Percentiles rank a stretch among this genome's conserved stretches.
Conservation (phyloP, 2,329 filamentous ascomycete genomes). For the Xylariomycetidae sp. region DNA sequence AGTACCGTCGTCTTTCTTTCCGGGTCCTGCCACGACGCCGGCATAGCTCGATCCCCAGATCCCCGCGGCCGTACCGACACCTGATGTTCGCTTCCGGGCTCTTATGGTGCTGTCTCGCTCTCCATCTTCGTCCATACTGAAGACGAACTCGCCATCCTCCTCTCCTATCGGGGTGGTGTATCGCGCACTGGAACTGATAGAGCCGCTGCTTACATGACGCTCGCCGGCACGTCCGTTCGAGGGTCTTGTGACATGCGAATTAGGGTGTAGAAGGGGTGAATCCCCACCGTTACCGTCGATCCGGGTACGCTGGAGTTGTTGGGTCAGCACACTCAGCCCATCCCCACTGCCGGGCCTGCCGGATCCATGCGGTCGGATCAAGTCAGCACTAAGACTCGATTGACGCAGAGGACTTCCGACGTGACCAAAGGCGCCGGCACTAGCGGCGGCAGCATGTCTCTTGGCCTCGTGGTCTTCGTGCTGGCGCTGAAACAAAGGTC, state of each 20-base stretch:
- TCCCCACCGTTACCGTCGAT: slow-evolving; percentile 42
- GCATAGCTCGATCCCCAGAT: slow-evolving; percentile 30
- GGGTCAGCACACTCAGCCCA: slow-evolving; percentile 54
- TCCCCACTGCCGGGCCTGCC: slow-evolving; percentile 42
- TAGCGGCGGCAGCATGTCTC: slow-evolving; percentile 41
- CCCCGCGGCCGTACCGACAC: slow-evolving; percentile 26
- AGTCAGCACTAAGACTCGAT: slow-evolving; percentile 54
- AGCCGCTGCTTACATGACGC: slow-evolving; percentile 56
- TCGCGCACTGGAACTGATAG: slow-evolving; percentile 52
- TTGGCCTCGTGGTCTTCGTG: slow-evolving; percentile 52
- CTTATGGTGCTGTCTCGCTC: slow-evolving; percentile 42
- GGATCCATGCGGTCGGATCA: slow-evolving; percentile 38
- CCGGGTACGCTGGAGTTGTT: slow-evolving; percentile 58
- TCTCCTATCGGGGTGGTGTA: slow-evolving; percentile 64
- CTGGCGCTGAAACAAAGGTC: slow-evolving; percentile 55
- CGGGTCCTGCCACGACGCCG: slow-evolving; percentile 19
- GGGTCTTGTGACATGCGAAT: slow-evolving; percentile 35
- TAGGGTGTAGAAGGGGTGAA: slow-evolving; percentile 46
- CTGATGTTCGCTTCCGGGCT: slow-evolving; percentile 45
- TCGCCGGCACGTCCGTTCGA: slow-evolving; percentile 43
- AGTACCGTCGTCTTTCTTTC: slow-evolving; percentile 24
- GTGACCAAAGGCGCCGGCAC: slow-evolving; percentile 53
- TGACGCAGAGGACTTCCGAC: slow-evolving; percentile 63
- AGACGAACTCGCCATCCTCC: slow-evolving; percentile 60
- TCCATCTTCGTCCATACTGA: slow-evolving; percentile 61